Evolutionary conservation across 345 rosid genomes (phyloP).

Genomic region (Eucalyptus polyanthemos): DNA sequence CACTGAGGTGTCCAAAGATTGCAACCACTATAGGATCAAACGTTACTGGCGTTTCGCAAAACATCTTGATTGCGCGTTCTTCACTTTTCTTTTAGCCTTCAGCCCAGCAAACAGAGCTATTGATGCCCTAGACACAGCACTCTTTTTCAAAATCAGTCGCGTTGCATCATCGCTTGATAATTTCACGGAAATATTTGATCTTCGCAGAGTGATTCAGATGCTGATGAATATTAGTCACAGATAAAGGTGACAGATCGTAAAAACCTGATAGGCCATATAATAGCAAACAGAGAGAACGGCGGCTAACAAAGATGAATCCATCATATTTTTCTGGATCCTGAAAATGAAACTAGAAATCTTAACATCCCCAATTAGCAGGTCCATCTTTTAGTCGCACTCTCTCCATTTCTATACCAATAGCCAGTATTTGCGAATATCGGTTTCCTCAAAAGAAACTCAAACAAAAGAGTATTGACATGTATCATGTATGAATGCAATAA

Average conservation of each 20-base stretch:
- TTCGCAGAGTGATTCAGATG: background rate
- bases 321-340: background rate
- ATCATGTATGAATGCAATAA: background rate
- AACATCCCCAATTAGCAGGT: background rate
- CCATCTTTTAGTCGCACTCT: background rate
- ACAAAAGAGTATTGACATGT: background rate
- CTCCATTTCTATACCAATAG: background rate
- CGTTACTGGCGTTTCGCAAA: background rate
- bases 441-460: background rate
- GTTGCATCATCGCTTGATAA: background rate
- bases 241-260: background rate
- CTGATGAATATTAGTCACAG: background rate
- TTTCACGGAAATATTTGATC: background rate
- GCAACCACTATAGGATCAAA: background rate
- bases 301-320: background rate
- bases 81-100: background rate
- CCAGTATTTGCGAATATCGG: background rate
- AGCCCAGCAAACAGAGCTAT: background rate
- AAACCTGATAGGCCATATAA: background rate
- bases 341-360: background rate
- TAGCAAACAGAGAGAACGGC: background rate
- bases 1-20: background rate
- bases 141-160: background rate
- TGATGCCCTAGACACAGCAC: background rate
- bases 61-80: background rate